Evolutionary conservation across 331 rosid genomes (phyloP), one percentile per base, ranked within the genome.

Genomic region (Malus hybrid): DNA sequence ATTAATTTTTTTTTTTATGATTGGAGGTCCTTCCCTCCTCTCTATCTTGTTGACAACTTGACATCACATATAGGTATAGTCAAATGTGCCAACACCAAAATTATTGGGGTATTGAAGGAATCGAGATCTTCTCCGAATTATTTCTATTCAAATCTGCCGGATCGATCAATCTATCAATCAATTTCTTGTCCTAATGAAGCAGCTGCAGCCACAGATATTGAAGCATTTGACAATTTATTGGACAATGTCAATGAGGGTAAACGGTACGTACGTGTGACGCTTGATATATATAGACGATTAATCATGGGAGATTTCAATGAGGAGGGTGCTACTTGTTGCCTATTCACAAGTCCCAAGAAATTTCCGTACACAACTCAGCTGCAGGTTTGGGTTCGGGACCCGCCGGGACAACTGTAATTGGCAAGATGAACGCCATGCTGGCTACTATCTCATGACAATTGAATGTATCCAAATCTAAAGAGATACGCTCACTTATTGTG

Each of bases 351-450:
- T 71, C 66, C 7, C 5, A 22, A 55, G 67, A 62, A 62, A 28
- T 18, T 28, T 62, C 20, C 28, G 48, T 31, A 48, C 87, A 76
- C 88, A 76, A 77, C 48, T 48, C 31, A 72, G 72, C 19, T 12
- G 66, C 44, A 74, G 69, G 75, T 67, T 33, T 42, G 84, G 90
- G 44, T 27, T 76, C 86, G 85, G 81, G 70, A 54, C 82, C 82
- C 55, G 54, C 75, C 79, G 34, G 42, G 76, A 50, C 85, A 69
- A 79, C 85, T 82, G 77, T 80, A 75, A 76, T 72, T 42, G 44
- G 36, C 28, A 36, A 9, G 29, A 10, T 59, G 83, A 82, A 77
- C 81, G 73, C 42, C 67, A 69, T 27, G 39, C 67, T 56, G 20
- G 66, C 76, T 71, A 71, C 4, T 57, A 55, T 42, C 14, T 74